Conservation (phyloP, 2,329 filamentous ascomycete genomes). For the Lachnum nothofagi region DNA sequence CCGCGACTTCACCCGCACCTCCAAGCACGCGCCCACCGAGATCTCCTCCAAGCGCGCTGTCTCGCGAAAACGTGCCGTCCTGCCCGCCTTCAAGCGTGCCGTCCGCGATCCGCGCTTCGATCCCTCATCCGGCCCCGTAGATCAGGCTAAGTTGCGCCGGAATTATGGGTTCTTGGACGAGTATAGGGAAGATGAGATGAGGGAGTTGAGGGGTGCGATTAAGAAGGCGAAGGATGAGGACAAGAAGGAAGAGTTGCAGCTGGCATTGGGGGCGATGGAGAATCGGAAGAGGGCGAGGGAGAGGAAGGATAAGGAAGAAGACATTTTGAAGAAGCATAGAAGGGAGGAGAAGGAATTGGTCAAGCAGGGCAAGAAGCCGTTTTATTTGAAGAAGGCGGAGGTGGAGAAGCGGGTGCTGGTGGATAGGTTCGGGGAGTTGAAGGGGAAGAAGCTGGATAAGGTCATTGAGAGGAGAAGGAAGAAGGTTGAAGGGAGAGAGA, state of each 20-base stretch:
- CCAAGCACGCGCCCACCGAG: constrained; percentile 85
- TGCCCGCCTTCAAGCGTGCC: constrained; percentile 54
- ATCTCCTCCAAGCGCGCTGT: constrained; percentile 80
- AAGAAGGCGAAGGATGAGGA: constrained; percentile 61
- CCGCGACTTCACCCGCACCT: constrained; percentile 49
- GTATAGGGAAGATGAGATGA: constrained; percentile 80
- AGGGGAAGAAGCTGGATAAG: constrained; percentile 76
- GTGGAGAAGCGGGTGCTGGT: constrained; percentile 80
- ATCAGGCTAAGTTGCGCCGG: constrained; percentile 56
- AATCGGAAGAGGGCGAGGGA: constrained; percentile 67
- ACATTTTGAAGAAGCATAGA: constrained; percentile 69
- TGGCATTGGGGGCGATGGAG: constrained; percentile 71
- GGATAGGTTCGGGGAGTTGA: constrained; percentile 77
- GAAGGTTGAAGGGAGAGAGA: constrained; percentile 82
- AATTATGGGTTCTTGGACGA: constrained; percentile 86
- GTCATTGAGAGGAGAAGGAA: constrained; percentile 82
- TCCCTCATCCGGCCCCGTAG: constrained; percentile 49
- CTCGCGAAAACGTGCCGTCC: constrained; percentile 69
- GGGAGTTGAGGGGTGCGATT: constrained; percentile 63
- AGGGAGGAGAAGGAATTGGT: constrained; percentile 79
- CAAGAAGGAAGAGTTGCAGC: constrained; percentile 66
- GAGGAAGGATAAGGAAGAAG: constrained; percentile 63
- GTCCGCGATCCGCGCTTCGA: constrained; percentile 87
- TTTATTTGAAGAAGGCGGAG: constrained; percentile 87
- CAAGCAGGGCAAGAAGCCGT: constrained; percentile 83